Evolutionary conservation across 306 rosid species (phyloP).

Genomic region (Quercus variabilis): DNA sequence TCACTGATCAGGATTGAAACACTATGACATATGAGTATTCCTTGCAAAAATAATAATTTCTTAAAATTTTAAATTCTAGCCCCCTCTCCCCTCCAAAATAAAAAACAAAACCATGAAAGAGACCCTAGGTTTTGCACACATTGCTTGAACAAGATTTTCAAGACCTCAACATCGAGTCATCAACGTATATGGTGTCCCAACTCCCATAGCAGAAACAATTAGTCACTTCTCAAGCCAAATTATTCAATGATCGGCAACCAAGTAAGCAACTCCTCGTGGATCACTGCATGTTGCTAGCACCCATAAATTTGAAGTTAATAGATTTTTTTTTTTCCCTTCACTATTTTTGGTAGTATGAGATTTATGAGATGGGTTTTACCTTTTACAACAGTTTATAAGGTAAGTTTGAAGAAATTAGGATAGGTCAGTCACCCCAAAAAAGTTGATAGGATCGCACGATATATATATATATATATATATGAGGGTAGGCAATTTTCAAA

Average conservation of each 20-base stretch:
- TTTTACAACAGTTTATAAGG: not conserved
- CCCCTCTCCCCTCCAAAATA: not conserved
- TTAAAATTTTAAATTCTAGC: not conserved
- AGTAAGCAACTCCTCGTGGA: not conserved
- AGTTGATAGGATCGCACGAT: no score
- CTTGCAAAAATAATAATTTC: no score
- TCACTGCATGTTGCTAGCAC: not conserved
- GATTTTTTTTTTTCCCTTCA: no score
- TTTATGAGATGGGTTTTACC: not conserved
- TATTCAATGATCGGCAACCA: not conserved
- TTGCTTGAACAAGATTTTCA: not conserved
- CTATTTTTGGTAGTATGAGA: no score
- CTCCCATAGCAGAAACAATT: not conserved
- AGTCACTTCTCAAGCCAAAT: not conserved
- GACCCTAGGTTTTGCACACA: not conserved
- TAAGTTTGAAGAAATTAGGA: no score
- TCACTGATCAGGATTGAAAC: no score
- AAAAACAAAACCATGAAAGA: not conserved
- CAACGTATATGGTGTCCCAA: not conserved
- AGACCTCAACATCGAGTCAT: not conserved
- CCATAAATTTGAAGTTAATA: not conserved
- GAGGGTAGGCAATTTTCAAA: no score
- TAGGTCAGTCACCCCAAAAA: not conserved
- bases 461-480: no score
- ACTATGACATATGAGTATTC: no score